phyloP scores from a whole-genome alignment of 2,329 filamentous ascomycete genomes.

The Fusarium setosum region DNA sequence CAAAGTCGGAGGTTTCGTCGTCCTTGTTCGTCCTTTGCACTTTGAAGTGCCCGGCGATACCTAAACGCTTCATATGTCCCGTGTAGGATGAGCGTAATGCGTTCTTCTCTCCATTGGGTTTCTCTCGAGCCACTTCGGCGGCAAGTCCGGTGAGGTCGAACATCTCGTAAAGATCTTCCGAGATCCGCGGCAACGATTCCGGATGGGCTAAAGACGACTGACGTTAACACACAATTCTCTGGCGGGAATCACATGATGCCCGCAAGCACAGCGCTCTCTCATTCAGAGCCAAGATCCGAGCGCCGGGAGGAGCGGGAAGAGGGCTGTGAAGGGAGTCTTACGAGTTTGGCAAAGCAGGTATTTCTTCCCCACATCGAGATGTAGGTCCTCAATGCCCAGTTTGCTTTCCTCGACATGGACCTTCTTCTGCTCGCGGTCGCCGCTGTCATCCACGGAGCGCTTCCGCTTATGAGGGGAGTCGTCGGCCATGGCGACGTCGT shows the following conservation, averaged over 20 bases:
- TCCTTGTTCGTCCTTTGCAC: slow-evolving; percentile 64
- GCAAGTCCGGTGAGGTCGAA: slow-evolving; percentile 68
- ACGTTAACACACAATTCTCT: slow-evolving; percentile 57
- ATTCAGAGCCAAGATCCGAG: slow-evolving; percentile 37
- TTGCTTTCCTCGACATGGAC: slow-evolving; percentile 70
- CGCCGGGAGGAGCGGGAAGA: slow-evolving; percentile 43
- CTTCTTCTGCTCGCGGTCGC: slow-evolving; percentile 70
- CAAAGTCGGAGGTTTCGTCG: slow-evolving; percentile 59
- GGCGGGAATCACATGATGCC: slow-evolving; percentile 39
- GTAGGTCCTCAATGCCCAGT: slow-evolving; percentile 72
- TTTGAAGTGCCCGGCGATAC: slow-evolving; percentile 72
- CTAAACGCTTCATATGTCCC: slow-evolving; percentile 73
- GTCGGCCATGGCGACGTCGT: slow-evolving; percentile 60
- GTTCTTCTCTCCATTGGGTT: slow-evolving; percentile 75
- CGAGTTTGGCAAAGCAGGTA: slow-evolving; percentile 75
- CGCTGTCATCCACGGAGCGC: slow-evolving; percentile 66
- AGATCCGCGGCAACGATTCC: slow-evolving; percentile 59
- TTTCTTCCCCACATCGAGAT: slow-evolving; percentile 74
- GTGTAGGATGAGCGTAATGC: slow-evolving; percentile 76
- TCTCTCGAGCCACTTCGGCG: slow-evolving; percentile 70
- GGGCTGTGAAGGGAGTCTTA: slow-evolving; percentile 67
- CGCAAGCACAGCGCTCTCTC: slow-evolving; percentile 26
- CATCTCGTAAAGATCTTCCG: slow-evolving; percentile 69
- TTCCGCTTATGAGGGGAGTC: slow-evolving; percentile 71
- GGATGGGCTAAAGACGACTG: slow-evolving; percentile 59